These are phyloP conservation scores for Butyriboletus loyo DNA, from an alignment of 768 basidiomycete genomes.

Conservation along the genomic window DNA sequence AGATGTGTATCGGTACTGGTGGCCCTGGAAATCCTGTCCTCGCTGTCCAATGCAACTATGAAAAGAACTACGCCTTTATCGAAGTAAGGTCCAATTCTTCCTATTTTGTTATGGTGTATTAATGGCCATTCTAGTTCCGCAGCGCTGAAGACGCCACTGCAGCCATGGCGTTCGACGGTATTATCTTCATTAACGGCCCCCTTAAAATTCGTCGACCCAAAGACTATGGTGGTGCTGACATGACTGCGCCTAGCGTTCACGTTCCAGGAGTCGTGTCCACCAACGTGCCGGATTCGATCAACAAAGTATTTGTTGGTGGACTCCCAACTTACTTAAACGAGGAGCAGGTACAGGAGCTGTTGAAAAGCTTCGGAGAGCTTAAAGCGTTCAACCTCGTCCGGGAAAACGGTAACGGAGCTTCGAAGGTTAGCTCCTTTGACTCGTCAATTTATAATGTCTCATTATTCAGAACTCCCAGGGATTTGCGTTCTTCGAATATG, in stretches of 20 bases:
- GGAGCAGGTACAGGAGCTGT: conserved; percentile 96
- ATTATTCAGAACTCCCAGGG: conserved; percentile 60
- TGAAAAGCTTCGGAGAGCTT: conserved; percentile 96
- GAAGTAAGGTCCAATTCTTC: conserved; percentile 58
- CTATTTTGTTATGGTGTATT: conserved; percentile 3
- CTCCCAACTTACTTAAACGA: conserved; percentile 94
- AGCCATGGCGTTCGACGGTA: conserved; percentile 97
- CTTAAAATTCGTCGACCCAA: conserved; percentile 97
- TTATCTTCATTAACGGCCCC: conserved; percentile 92
- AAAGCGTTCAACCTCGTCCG: conserved; percentile 98
- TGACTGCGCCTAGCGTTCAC: conserved; percentile 63
- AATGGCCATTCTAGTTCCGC: conserved; percentile 69
- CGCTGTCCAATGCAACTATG: conserved; percentile 94
- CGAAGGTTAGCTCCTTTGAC: conserved; percentile 57
- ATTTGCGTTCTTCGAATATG: conserved; percentile 99
- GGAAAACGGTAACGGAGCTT: conserved; percentile 83
- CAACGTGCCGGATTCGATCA: conserved; percentile 94
- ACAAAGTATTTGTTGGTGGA: conserved; percentile 98
- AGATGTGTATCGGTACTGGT: conserved; percentile 84
- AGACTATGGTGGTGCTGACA: conserved; percentile 84
- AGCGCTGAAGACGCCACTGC: conserved; percentile 95
- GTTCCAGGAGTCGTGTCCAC: conserved; percentile 96
- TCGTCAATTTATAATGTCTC: not conserved
- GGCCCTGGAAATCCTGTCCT: conserved; percentile 87
- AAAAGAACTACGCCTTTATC: conserved; percentile 98